These are phyloP conservation scores for Hapsidospora chrysogenum DNA, from an alignment of 495 filamentous ascomycete genomes.

Conservation along the genomic window DNA sequence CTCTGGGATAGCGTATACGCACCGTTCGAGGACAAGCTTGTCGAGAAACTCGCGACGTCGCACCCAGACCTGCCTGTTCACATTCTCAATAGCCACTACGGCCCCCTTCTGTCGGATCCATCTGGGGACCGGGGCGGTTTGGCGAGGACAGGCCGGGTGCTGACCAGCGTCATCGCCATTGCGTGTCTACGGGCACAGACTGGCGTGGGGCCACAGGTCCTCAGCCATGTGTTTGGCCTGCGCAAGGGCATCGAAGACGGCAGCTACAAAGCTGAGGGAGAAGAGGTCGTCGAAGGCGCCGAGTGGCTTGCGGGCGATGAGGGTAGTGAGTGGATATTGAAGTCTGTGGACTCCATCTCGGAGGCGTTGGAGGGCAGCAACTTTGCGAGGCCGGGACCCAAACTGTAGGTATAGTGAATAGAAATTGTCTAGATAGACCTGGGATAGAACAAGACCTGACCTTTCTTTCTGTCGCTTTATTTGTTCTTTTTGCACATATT, in stretches of 20 bases:
- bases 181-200: conserved; percentile 56
- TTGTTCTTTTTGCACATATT: no score
- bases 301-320: conserved; percentile 45
- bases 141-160: conserved; percentile 39
- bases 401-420: conserved; percentile 18
- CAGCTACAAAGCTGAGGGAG: conserved; percentile 29
- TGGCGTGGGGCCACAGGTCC: conserved; percentile 63
- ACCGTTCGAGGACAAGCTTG: conserved; percentile 52
- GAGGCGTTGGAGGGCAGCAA: conserved; percentile 40
- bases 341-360: conserved; percentile 51
- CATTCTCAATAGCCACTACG: conserved; percentile 55
- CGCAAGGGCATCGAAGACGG: conserved; percentile 57
- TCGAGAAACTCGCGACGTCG: conserved; percentile 43
- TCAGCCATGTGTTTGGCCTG: conserved; percentile 58
- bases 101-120: conserved; percentile 50
- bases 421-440: not conserved
- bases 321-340: conserved; percentile 54
- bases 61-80: conserved; percentile 68
- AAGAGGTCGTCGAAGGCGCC: conserved; percentile 23
- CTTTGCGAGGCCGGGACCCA: conserved; percentile 38
- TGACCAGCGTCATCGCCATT: conserved; percentile 53
- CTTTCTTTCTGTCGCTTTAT: no score
- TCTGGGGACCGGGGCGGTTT: conserved; percentile 9
- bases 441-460: not conserved
- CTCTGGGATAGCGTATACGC: conserved; percentile 62